Evolutionary conservation across 192 early-diverging fungal genomes (phyloP), one percentile per base, ranked within the genome.

Genomic region (Backusella tuberculispora): DNA sequence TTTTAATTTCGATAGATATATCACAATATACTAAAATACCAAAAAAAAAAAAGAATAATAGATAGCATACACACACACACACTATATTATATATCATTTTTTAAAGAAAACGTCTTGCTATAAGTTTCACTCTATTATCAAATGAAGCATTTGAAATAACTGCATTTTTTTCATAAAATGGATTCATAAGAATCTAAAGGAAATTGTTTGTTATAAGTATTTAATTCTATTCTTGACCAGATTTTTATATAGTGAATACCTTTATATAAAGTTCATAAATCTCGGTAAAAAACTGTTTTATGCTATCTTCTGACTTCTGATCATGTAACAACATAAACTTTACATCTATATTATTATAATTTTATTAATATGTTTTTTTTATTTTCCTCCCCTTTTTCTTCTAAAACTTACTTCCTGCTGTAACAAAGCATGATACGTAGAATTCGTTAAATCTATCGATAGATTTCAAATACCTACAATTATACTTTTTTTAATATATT

Each of bases 371-470:
- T 43, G 17, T 9, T 10, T 67, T 69, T 37, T 45, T 19, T 41
- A 29, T 70, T 67, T 74, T 34, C 44, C 42, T 74, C 40, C 44
- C 42, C 29, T 19, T 26, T 7, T 26, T 29, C 15, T 15, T 69
- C 34, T 38, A 67, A 67, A 63, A 56, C 66, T 75, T 86, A 92
- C 92, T 96, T 77, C 93, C 93, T 41, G 97, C 91, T 6, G 95
- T 91, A 12, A 99, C 93, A 74, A 94, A 98, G 15, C 95, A 94
- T 13, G 96, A 96, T 41, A 98, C 92, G 77, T 89, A 91, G 84
- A 89, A 93, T 76, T 99, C 96, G 74, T 98, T 97, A 83, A 97
- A 98, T 74, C 91, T 89, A 84, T 99, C 98, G 45, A 99, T 91
- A 2, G 91, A 89, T 78, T 97, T 97, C 40, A 99, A 84, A 73